These are phyloP conservation scores for Schoenoplectus tabernaemontani DNA, from an alignment of 202 grass and related monocot genomes.

Conservation along the genomic window DNA sequence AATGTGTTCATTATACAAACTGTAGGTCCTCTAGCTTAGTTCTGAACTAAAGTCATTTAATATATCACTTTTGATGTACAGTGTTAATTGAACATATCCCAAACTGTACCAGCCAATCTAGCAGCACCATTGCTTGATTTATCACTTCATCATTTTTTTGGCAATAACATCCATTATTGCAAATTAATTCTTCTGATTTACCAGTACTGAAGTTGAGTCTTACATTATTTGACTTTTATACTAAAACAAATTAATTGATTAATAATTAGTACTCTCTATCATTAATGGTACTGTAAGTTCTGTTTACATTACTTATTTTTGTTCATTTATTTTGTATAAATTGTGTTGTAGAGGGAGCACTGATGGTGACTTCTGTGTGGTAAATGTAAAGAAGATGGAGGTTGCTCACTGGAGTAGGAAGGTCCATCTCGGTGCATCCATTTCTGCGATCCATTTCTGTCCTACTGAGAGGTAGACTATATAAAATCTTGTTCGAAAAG, in stretches of 20 bases:
- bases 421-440: slow-evolving; percentile 53
- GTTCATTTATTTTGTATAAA: slow-evolving; percentile 13
- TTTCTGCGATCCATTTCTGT: slow-evolving; percentile 74
- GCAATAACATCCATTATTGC: neutral
- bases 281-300: neutral
- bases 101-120: neutral
- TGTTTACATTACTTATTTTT: slow-evolving; percentile 16
- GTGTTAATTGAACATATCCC: neutral
- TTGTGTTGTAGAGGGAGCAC: slow-evolving; percentile 52
- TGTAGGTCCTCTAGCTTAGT: neutral
- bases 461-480: slow-evolving; percentile 78
- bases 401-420: slow-evolving; percentile 95
- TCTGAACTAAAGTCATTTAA: neutral
- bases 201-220: neutral
- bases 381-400: slow-evolving; percentile 89
- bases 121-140: neutral
- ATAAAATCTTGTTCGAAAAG: neutral
- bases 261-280: neutral
- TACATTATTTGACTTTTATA: neutral
- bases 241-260: neutral
- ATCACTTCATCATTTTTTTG: neutral
- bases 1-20: neutral
- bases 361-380: slow-evolving; percentile 79
- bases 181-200: neutral
- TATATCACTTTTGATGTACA: neutral